Conservation (phyloP, 371 early-diverging fungal genomes). For the Saksenaea oblongispora region DNA sequence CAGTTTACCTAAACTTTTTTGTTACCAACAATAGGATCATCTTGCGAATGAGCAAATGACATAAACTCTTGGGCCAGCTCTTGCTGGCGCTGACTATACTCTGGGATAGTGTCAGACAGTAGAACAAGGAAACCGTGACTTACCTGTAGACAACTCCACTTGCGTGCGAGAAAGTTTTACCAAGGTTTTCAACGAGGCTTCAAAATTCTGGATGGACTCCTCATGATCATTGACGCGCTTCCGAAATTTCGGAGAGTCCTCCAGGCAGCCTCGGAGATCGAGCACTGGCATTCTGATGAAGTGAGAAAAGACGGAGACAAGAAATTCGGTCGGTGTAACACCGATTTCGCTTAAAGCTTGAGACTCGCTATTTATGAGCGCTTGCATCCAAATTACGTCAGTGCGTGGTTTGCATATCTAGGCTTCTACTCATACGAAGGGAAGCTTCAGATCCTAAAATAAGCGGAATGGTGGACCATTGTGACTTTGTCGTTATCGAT, state of each 20-base stretch:
- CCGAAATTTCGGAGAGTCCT: constrained; percentile 62
- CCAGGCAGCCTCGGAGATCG: constrained; percentile 60
- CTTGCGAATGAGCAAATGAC: constrained; percentile 55
- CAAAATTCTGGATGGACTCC: constrained; percentile 59
- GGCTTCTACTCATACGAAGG: too few relatives aligned
- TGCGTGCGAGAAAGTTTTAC: constrained; percentile 57
- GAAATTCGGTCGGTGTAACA: background rate
- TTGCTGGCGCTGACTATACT: constrained; percentile 53
- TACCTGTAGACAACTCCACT: constrained; percentile 58
- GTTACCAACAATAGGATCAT: constrained; percentile 65
- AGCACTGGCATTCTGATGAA: constrained; percentile 45
- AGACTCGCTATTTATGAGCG: background rate
- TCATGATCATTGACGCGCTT: constrained; percentile 58
- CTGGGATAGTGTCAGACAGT: constrained; percentile 20
- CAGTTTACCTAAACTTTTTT: background rate
- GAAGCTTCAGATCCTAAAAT: too few relatives aligned
- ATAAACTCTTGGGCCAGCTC: constrained; percentile 56
- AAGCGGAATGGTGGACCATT: too few relatives aligned
- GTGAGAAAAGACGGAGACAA: constrained; percentile 7
- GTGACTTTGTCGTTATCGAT: too few relatives aligned
- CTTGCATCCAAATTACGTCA: background rate
- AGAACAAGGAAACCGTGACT: background rate
- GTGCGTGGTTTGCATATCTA: background rate
- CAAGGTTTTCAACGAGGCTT: constrained; percentile 51
- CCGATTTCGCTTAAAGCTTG: background rate